Evolutionary conservation across 768 basidiomycete genomes (phyloP).

Genomic region (Roridomyces roridus): DNA sequence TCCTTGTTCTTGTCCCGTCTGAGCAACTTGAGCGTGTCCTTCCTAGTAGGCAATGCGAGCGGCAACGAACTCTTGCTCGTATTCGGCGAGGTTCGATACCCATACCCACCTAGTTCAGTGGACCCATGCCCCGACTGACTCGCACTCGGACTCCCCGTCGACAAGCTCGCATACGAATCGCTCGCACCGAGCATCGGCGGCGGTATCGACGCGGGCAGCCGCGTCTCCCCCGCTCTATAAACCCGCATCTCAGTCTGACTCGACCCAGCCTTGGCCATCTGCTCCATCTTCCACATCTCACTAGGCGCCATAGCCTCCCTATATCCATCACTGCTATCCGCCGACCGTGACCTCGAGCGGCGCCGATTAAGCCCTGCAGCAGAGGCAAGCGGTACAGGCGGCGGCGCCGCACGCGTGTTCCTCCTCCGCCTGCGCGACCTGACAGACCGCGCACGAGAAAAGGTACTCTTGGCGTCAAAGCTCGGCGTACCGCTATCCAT

Average conservation of each 20-base stretch:
- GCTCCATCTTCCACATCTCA: conserved; percentile 22
- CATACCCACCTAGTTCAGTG: neutral
- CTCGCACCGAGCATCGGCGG: conserved; percentile 11
- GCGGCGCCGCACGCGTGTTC: conserved; percentile 22
- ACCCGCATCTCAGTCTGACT: conserved; percentile 20
- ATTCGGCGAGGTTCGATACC: conserved; percentile 7
- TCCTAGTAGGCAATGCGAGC: neutral
- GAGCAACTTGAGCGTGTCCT: conserved; percentile 10
- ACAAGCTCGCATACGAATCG: conserved; percentile 4
- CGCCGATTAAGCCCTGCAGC: conserved; percentile 13
- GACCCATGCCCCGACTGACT: conserved; percentile 16
- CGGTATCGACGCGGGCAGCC: conserved; percentile 22
- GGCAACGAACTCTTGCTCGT: conserved; percentile 25
- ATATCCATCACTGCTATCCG: conserved; percentile 22
- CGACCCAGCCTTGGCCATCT: conserved; percentile 5
- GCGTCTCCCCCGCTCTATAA: conserved; percentile 13
- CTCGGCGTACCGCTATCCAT: conserved; percentile 6
- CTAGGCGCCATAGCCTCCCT: conserved; percentile 22
- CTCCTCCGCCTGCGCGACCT: conserved; percentile 6
- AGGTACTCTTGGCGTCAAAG: conserved; percentile 22
- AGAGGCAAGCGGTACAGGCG: conserved; percentile 18
- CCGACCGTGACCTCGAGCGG: conserved; percentile 12
- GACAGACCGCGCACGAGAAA: conserved; percentile 18
- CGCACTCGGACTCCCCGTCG: neutral
- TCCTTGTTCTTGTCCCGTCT: conserved; percentile 18